Conservation (phyloP, 306 rosid species). For the Corylus americana region DNA sequence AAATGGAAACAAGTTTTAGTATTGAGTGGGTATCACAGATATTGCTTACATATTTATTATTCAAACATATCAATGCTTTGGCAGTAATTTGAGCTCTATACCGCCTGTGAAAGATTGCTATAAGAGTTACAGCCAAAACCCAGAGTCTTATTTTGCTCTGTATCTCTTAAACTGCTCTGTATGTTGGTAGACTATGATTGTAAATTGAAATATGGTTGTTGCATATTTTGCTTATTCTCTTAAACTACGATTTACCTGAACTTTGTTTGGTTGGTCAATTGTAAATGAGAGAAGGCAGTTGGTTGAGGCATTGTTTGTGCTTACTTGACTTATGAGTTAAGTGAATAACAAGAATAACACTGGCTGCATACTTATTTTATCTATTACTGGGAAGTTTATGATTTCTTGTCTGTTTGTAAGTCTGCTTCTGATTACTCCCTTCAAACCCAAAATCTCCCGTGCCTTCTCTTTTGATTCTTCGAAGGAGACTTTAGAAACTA, state of each 20-base stretch:
- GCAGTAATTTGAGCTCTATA: conserved; percentile 46
- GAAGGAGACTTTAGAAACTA: too few species aligned
- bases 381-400: background rate
- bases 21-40: background rate
- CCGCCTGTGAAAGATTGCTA: conserved; percentile 33
- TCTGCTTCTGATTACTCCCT: too few species aligned
- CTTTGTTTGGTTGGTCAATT: background rate
- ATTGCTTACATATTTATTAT: conserved; percentile 62
- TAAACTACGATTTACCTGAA: background rate
- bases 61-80: conserved; percentile 82
- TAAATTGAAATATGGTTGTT: background rate
- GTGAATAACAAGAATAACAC: background rate
- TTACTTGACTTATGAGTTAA: background rate
- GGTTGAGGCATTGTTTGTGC: background rate
- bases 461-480: too few species aligned
- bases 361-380: background rate
- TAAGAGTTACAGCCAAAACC: conserved; percentile 40
- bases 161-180: background rate
- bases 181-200: too few species aligned
- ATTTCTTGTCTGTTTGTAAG: too few species aligned
- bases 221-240: background rate
- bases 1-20: background rate
- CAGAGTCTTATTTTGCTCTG: conserved; percentile 16
- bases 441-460: too few species aligned
- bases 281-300: background rate